These are phyloP conservation scores for Aureobasidium sp. DNA, from an alignment of 2,329 filamentous ascomycete genomes.

Conservation along the genomic window DNA sequence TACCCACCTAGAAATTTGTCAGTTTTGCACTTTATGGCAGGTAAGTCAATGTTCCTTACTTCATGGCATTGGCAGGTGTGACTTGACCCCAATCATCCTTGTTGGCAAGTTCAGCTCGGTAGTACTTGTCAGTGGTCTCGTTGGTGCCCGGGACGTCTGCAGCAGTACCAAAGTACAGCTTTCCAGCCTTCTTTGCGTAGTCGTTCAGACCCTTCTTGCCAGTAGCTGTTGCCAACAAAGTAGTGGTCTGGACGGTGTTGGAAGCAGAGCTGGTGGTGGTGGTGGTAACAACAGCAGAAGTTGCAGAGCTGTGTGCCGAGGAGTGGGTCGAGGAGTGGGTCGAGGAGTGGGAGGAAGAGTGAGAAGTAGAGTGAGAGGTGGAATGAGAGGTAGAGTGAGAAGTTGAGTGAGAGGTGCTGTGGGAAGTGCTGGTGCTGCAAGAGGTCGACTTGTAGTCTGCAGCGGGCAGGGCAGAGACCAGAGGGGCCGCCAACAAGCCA, in stretches of 20 bases:
- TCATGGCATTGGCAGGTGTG: conserved; percentile 55
- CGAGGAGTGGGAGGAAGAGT: neutral
- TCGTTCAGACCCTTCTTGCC: conserved; percentile 35
- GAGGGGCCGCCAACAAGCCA: conserved; percentile 5
- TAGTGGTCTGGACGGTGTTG: conserved; percentile 6
- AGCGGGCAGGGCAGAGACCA: conserved; percentile 4
- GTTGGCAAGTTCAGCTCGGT: conserved; percentile 48
- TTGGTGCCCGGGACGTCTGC: conserved; percentile 42
- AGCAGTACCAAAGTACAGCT: conserved; percentile 49
- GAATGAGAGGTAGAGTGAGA: too few species aligned
- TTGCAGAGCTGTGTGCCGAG: neutral
- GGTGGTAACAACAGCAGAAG: neutral
- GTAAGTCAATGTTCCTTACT: conserved; percentile 18
- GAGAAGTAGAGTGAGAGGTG: too few species aligned
- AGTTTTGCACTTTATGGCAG: neutral
- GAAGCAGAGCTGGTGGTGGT: conserved; percentile 3
- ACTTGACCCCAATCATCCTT: conserved; percentile 54
- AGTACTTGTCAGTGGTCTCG: conserved; percentile 45
- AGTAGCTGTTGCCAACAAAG: conserved; percentile 1
- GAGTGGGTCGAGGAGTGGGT: neutral
- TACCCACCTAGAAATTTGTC: conserved; percentile 39
- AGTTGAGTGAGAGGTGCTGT: too few species aligned
- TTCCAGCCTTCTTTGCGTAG: conserved; percentile 45
- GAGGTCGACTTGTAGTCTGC: conserved; percentile 7
- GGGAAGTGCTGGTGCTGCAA: conserved; percentile 3